phyloP scores from a whole-genome alignment of 768 basidiomycete genomes.

The Phlebiopsis flavidoalba region DNA sequence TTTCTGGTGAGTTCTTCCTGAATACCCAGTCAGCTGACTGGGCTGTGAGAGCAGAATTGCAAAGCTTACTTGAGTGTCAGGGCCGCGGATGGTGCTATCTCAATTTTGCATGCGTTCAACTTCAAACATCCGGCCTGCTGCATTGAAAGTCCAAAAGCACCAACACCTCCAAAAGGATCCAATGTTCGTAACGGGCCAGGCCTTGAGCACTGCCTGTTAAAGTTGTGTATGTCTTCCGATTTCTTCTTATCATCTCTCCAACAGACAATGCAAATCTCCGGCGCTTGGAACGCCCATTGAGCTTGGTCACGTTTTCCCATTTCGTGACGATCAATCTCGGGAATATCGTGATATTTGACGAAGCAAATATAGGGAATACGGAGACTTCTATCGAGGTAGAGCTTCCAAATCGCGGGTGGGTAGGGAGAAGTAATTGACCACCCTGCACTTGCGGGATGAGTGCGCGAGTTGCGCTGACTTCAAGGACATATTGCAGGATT shows the following conservation, averaged over 20 bases:
- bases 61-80: constrained; percentile 48
- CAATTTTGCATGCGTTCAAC: constrained; percentile 57
- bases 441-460: constrained; percentile 47
- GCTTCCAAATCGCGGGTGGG: constrained; percentile 22
- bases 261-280: constrained; percentile 41
- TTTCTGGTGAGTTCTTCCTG: constrained; percentile 49
- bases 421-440: constrained; percentile 32
- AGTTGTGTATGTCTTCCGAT: constrained; percentile 29
- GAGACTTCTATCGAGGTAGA: constrained; percentile 50
- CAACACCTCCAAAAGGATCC: constrained; percentile 42
- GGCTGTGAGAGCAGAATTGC: neutral
- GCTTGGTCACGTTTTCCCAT: constrained; percentile 32
- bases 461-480: constrained; percentile 28
- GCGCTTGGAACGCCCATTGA: constrained; percentile 28
- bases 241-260: constrained; percentile 24
- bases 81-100: constrained; percentile 74
- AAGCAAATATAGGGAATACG: constrained; percentile 62
- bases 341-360: constrained; percentile 44
- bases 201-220: constrained; percentile 20
- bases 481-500: constrained; percentile 46
- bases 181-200: constrained; percentile 27
- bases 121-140: constrained; percentile 48
- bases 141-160: constrained; percentile 61
- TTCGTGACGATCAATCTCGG: constrained; percentile 31
- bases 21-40: neutral